These are phyloP conservation scores for Colletotrichum lentis DNA, from an alignment of 2,329 filamentous ascomycete genomes.

Conservation along the genomic window DNA sequence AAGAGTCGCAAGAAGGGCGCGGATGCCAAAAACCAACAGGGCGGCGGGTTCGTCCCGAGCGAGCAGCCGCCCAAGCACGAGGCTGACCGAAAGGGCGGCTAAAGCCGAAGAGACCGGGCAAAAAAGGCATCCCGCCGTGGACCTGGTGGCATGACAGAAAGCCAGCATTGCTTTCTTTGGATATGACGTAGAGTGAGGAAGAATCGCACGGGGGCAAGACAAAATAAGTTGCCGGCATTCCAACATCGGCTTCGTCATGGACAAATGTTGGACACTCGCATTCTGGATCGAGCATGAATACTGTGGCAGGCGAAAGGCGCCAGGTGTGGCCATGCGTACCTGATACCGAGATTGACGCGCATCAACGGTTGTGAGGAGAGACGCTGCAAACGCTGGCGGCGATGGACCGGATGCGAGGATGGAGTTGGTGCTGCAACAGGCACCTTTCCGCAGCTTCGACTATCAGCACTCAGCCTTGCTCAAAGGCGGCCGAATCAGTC, in stretches of 20 bases:
- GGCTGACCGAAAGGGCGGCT: slow-evolving; percentile 70
- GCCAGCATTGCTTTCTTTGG: slow-evolving; percentile 31
- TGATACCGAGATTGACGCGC: neutral
- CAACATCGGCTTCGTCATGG: slow-evolving; percentile 13
- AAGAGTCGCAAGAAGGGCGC: slow-evolving; percentile 61
- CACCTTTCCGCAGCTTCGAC: slow-evolving; percentile 11
- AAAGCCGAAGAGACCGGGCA: slow-evolving; percentile 41
- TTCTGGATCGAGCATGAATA: slow-evolving; percentile 30
- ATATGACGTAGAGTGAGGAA: slow-evolving; percentile 18
- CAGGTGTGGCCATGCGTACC: neutral
- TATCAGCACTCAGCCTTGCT: slow-evolving; percentile 1
- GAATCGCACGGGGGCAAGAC: neutral
- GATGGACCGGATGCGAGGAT: slow-evolving; percentile 10
- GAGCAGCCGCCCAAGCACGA: slow-evolving; percentile 67
- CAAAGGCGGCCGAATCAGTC: neutral
- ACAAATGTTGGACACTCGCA: slow-evolving; percentile 28
- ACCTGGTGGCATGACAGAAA: slow-evolving; percentile 2
- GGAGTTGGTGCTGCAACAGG: slow-evolving; percentile 20
- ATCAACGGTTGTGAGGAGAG: neutral
- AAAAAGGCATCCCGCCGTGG: no score
- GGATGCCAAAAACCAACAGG: slow-evolving; percentile 56
- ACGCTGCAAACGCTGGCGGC: neutral
- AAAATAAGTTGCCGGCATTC: neutral
- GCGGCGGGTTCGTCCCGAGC: slow-evolving; percentile 50
- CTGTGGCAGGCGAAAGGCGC: neutral